Evolutionary conservation across 23 red algal species (phyloP).

Genomic region (Pyropia haitanensis): DNA sequence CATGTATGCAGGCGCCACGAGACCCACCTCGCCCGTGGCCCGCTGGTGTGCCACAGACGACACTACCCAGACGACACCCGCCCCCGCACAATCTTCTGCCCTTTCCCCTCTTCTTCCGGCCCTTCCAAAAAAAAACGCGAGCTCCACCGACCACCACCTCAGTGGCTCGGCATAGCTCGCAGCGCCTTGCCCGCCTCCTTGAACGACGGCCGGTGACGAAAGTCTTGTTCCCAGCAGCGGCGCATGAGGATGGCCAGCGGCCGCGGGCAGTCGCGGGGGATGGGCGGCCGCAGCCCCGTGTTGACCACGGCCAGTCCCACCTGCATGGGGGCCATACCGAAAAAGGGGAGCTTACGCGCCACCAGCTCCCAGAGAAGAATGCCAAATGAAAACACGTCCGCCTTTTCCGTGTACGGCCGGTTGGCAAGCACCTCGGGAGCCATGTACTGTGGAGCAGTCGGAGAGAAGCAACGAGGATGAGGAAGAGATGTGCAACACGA

Average conservation of each 20-base stretch:
- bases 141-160: no score
- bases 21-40: no score
- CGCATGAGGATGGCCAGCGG: conserved; percentile 54
- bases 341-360: conserved; percentile 77
- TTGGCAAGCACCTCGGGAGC: conserved; percentile 85
- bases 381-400: conserved; percentile 98
- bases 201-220: conserved; percentile 53
- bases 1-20: no score
- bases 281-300: conserved; percentile 52
- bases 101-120: no score
- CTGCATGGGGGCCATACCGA: conserved; percentile 94
- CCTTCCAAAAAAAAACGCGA: no score
- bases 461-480: no score
- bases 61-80: no score
- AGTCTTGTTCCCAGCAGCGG: conserved; percentile 80
- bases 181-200: no score
- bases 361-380: conserved; percentile 92
- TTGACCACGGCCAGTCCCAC: conserved; percentile 80
- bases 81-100: no score
- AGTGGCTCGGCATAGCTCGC: no score
- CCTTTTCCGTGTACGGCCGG: conserved; percentile 83
- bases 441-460: conserved; percentile 49
- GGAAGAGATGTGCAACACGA: no score
- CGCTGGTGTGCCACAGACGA: no score
- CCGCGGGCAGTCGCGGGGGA: conserved; percentile 36